phyloP scores from a whole-genome alignment of 495 filamentous ascomycete species.

The Neurospora sp. region DNA sequence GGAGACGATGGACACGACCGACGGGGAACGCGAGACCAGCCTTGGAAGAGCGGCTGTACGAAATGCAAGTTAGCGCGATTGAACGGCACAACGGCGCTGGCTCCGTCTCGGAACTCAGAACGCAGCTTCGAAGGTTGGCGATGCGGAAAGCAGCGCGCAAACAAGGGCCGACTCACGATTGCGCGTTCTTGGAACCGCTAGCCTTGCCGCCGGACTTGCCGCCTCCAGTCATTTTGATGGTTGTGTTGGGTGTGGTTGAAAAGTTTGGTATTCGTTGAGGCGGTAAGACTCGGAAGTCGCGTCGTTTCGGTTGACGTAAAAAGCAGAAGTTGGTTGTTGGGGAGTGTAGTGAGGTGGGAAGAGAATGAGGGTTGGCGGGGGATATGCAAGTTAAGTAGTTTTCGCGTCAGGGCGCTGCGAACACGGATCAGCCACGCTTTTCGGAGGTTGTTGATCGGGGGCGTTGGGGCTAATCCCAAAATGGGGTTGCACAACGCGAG shows the following conservation, averaged over 20 bases:
- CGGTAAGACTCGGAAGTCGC: constrained; percentile 10
- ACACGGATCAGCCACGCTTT: constrained; percentile 32
- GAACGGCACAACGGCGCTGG: constrained; percentile 18
- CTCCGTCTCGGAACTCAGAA: neutral
- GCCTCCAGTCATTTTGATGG: constrained; percentile 90
- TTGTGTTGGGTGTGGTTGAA: constrained; percentile 25
- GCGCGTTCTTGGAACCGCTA: constrained; percentile 90
- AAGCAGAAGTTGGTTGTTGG: constrained; percentile 23
- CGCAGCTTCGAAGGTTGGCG: constrained; percentile 3
- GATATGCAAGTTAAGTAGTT: constrained; percentile 42
- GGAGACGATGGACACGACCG: constrained; percentile 98
- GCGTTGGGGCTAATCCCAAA: constrained; percentile 33
- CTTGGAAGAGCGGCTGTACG: constrained; percentile 87
- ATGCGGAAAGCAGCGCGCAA: constrained; percentile 5
- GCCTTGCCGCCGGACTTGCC: constrained; percentile 99
- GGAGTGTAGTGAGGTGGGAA: constrained; percentile 26
- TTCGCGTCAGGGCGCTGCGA: constrained; percentile 38
- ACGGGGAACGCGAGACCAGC: constrained; percentile 98
- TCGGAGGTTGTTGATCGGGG: constrained; percentile 21
- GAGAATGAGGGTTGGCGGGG: constrained; percentile 32
- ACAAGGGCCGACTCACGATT: constrained; percentile 61
- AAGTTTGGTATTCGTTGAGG: constrained; percentile 13
- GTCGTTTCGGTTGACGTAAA: constrained; percentile 12
- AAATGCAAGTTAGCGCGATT: constrained; percentile 24
- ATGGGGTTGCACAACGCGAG: constrained; percentile 7